These are phyloP conservation scores for Auxenochlorella pyrenoidosa DNA, from an alignment of 139 green algal species.

Conservation along the genomic window DNA sequence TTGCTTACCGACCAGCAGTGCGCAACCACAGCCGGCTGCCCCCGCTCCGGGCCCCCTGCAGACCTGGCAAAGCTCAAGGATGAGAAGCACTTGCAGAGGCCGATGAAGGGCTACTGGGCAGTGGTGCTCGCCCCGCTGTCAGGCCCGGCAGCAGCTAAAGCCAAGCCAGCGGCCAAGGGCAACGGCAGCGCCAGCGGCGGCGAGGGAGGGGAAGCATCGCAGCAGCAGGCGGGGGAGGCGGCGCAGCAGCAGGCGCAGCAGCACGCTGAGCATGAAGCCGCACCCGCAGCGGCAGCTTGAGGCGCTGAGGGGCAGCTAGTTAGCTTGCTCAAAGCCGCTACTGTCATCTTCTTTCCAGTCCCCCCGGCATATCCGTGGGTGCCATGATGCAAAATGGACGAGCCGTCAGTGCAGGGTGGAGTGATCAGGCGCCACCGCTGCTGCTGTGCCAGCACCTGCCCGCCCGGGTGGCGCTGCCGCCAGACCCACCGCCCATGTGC, in stretches of 20 bases:
- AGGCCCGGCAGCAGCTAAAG: not conserved
- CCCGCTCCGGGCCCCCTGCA: not conserved
- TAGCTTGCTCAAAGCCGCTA: no score
- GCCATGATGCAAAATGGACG: no score
- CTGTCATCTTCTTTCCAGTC: no score
- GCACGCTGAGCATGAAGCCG: not conserved
- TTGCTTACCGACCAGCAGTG: not conserved
- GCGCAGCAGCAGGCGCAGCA: not conserved
- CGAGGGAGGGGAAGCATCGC: not conserved
- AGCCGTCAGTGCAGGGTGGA: no score
- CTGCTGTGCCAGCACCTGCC: no score
- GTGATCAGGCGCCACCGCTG: no score
- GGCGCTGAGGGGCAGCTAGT: no score
- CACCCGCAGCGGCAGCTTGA: no score
- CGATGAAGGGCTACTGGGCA: slow-evolving; percentile 21
- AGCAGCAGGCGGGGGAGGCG: not conserved
- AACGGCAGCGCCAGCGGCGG: not conserved
- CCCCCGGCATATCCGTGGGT: no score
- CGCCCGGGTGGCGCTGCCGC: no score
- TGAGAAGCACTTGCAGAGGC: slow-evolving; percentile 30
- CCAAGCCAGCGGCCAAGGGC: not conserved
- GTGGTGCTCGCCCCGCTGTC: slow-evolving; percentile 25
- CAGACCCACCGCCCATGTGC: no score
- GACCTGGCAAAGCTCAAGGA: slow-evolving; percentile 24
- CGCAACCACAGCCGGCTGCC: not conserved